Conservation (phyloP, 352 stramenopile genomes). For the Globisporangium paroecandrum region DNA sequence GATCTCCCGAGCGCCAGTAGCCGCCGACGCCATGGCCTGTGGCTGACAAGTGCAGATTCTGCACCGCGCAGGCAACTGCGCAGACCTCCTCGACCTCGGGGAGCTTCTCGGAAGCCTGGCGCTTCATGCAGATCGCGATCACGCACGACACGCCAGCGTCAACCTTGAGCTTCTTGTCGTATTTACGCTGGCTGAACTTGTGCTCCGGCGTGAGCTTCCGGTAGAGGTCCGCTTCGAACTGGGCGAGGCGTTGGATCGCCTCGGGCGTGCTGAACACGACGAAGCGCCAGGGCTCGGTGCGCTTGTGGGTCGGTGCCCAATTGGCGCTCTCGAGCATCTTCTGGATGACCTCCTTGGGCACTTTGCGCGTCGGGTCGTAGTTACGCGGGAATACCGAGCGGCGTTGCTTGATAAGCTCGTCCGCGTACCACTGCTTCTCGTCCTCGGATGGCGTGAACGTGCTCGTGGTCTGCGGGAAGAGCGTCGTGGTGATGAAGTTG, state of each 20-base stretch:
- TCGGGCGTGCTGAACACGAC: constrained; percentile 65
- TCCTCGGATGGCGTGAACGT: constrained; percentile 4
- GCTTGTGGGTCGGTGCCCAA: constrained; percentile 79
- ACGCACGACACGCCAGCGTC: constrained; percentile 67
- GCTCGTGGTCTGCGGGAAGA: constrained; percentile 14
- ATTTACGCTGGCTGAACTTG: constrained; percentile 79
- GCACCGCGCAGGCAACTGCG: constrained; percentile 70
- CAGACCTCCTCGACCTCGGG: constrained; percentile 81
- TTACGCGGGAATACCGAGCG: constrained; percentile 73
- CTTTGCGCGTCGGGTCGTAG: constrained; percentile 54
- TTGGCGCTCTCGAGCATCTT: constrained; percentile 79
- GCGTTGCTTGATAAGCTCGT: constrained; percentile 75
- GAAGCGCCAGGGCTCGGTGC: constrained; percentile 84
- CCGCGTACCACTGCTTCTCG: constrained; percentile 54
- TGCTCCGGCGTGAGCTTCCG: constrained; percentile 52
- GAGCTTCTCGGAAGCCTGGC: constrained; percentile 76
- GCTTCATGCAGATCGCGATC: constrained; percentile 86
- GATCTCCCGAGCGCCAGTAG: constrained; percentile 78
- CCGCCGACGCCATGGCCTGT: constrained; percentile 59
- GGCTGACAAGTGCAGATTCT: constrained; percentile 82
- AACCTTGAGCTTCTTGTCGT: constrained; percentile 71
- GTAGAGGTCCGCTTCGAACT: constrained; percentile 71
- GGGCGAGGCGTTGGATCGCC: constrained; percentile 48
- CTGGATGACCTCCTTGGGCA: constrained; percentile 56
- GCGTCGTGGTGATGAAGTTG: constrained; percentile 14